Evolutionary conservation across 345 rosid species (phyloP), one percentile per base, ranked within the genome.

Genomic region (Cardamine occulta): DNA sequence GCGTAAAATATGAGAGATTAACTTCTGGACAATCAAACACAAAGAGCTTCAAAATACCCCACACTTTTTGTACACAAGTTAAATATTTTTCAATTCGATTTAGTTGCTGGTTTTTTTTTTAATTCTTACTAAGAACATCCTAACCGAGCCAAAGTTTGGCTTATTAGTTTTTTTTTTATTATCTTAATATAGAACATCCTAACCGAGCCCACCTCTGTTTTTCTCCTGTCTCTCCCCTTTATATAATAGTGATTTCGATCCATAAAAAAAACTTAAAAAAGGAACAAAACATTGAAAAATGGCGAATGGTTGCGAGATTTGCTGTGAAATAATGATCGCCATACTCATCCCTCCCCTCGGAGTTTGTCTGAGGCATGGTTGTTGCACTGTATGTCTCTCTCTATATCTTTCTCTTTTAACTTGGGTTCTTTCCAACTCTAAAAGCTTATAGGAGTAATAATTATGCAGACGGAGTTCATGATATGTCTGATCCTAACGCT

Each of bases 291-390:
- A 12, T 53, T n/a, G 31, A 37, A 47, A 82, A 64, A 90, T 90
- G 98, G 88, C 94, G n/a, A 78, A 52, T n/a, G 58, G 82, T 15
- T 92, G 97, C 37, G 98, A 83, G 70, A 88, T 90, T 73, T 78
- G 70, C 66, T 93, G 98, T 84, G 98, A 93, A 75, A 82, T 90
- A 77, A 69, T 90, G 63, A 88, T 93, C 80, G 96, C 96, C 32
- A 76, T 90, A 61, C 15, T 93, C 58, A 84, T 93, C 28, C 96
- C 98, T 67, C 98, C 98, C 28, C 69, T 93, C 35, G 96, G 98
- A 7, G 96, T 93, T 70, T 90, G 98, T 85, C 73, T 93, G 58
- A 77, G 98, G 80, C 95, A 90, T 74, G 98, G 96, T 23, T 93
- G 96, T 75, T 93, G 98, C 90, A 86, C 79, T 14, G 98, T 90